Evolutionary conservation across 1,284 basidiomycete species (phyloP), one percentile per base, ranked within the genome.

Genomic region (Sanguinoderma infundibulare): DNA sequence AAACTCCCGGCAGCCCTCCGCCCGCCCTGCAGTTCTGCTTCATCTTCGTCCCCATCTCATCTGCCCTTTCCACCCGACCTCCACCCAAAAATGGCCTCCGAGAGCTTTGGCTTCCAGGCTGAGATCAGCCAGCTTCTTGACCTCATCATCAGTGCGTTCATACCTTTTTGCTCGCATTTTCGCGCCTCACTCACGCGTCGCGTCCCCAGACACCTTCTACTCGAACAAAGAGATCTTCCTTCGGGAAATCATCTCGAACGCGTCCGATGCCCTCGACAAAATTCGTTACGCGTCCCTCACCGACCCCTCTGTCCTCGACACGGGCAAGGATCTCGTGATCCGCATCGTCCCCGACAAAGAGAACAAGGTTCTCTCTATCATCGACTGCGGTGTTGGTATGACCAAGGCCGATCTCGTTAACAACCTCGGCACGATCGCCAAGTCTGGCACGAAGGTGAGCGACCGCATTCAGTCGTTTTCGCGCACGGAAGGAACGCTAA

Each of bases 391-490:
- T 91, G 85, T 99, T 70, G 97, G 98, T 78, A 98, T 98, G 95
- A 98, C 95, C 84, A 98, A 98, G 86, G 95, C 95, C 64, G 94
- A 96, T 80, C 85, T 96, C 74, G 95, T 98, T 79, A 98, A 98
- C 89, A 99, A 99, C 88, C 87, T 99, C 67, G 98, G 97, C 85
- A 99, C 98, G 62, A 99, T 99, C 77, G 97, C 97, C 81, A 99
- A 97, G 86, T 97, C 95, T 64, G 95, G 95, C 69, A 94, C 92
- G 64, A 94, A 96, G 83, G 91, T 89, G 58, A 26, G 79, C 75
- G 44, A n/a, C 38, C 53, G 9, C 55, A 49, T 54, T 20, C 26
- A 32, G 55, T 51, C 26, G 40, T 53, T 15, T 14, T 12, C 35
- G 22, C 28, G 24, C 14, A 26, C 42, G 10, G 30, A 14, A n/a